Percentiles rank a stretch among this genome's conserved stretches.
Evolutionary conservation across 2,329 filamentous ascomycete species (phyloP).

Genomic region (Aspergillus sergii): DNA sequence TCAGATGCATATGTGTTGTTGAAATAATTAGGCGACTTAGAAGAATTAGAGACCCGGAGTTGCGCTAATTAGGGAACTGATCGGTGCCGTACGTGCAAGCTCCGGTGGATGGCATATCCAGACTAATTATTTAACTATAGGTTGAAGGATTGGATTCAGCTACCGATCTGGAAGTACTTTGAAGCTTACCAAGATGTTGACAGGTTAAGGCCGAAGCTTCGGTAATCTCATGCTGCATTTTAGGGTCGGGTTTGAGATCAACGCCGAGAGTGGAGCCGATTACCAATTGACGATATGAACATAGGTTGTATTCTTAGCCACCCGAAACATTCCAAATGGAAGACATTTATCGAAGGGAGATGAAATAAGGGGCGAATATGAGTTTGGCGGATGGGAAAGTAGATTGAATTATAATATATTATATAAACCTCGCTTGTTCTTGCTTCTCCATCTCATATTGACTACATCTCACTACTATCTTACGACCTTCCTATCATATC

Average conservation of each 20-base stretch:
- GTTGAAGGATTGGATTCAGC: too few species aligned
- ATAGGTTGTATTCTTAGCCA: neutral
- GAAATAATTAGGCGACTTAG: too few species aligned
- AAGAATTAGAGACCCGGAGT: too few species aligned
- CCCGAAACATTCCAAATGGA: neutral
- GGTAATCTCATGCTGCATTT: conserved; percentile 15
- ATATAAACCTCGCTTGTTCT: neutral
- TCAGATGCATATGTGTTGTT: too few species aligned
- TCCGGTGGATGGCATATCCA: too few species aligned
- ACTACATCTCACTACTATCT: neutral
- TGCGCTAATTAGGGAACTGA: too few species aligned
- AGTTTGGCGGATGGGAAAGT: neutral
- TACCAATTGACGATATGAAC: neutral
- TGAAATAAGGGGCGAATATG: neutral
- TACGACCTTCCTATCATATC: neutral
- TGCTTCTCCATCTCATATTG: neutral
- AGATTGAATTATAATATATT: neutral
- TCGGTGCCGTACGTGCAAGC: too few species aligned
- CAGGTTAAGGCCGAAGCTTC: neutral
- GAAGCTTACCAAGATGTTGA: neutral
- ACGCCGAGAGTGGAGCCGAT: neutral
- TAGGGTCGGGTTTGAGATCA: neutral
- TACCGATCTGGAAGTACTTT: too few species aligned
- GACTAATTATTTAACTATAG: too few species aligned
- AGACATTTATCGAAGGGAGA: neutral